A percentile compares a stretch with the other conserved stretches of the same genome.
Evolutionary conservation across 75 land plant genomes (phyloP).

Genomic region (Larix kaempferi): DNA sequence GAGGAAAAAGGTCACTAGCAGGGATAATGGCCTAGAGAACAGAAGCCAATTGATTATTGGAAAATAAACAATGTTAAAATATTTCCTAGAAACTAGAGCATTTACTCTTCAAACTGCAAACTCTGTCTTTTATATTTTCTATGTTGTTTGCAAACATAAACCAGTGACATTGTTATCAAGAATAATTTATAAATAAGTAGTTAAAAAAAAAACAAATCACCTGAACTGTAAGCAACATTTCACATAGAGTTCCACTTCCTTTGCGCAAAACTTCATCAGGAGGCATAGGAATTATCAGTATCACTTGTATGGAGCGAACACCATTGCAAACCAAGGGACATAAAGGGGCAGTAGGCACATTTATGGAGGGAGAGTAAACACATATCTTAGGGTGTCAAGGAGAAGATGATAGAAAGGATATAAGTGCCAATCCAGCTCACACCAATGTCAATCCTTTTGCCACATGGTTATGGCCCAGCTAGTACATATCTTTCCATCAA

Average conservation of each 20-base stretch:
- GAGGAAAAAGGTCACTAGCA: background rate
- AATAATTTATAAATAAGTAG: background rate
- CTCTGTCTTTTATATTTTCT: background rate
- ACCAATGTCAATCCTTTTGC: too few relatives aligned
- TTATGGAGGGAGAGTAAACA: too few relatives aligned
- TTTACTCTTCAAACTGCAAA: background rate
- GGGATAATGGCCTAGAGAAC: background rate
- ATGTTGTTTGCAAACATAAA: background rate
- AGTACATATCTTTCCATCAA: too few relatives aligned
- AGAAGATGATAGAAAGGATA: too few relatives aligned
- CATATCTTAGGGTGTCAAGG: too few relatives aligned
- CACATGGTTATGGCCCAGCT: too few relatives aligned
- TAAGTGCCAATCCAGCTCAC: too few relatives aligned
- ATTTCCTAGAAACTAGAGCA: too few relatives aligned
- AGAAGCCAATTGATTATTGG: too few relatives aligned
- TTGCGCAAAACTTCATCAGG: conserved; percentile 98
- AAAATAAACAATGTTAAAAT: background rate
- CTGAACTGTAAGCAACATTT: conserved; percentile 99
- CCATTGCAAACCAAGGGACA: too few relatives aligned
- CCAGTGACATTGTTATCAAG: background rate
- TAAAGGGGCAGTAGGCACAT: too few relatives aligned
- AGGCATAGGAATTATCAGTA: conserved; percentile 99
- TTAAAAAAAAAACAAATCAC: conserved; percentile 27
- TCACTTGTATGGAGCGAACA: too few relatives aligned
- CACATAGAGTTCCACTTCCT: conserved; percentile 99